These are phyloP conservation scores for Pestalotiopsis sp. DNA, from an alignment of 2,329 filamentous ascomycete species.

Conservation along the genomic window DNA sequence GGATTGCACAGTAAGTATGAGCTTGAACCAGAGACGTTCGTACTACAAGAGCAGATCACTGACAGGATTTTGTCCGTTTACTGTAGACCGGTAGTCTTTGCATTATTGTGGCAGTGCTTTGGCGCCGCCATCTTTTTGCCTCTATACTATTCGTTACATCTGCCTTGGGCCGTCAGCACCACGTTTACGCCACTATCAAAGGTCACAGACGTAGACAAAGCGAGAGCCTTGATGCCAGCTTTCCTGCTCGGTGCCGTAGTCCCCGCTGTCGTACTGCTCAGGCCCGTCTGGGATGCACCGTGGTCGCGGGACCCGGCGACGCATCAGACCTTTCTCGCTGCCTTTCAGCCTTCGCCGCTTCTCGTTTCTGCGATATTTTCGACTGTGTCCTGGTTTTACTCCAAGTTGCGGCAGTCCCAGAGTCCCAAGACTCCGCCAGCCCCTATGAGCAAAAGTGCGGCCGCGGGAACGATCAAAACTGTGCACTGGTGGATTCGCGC, in stretches of 20 bases:
- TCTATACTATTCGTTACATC: constrained; percentile 26
- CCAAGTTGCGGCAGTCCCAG: too few species aligned
- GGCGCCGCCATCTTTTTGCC: constrained; percentile 29
- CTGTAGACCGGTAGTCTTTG: constrained; percentile 25
- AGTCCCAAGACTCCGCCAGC: too few species aligned
- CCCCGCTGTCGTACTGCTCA: constrained; percentile 22
- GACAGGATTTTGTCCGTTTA: too few species aligned
- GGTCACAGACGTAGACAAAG: constrained; percentile 19
- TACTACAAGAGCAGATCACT: neutral
- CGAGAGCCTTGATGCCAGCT: constrained; percentile 23
- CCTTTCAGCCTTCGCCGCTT: constrained; percentile 21
- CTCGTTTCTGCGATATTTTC: neutral
- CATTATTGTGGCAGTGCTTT: constrained; percentile 25
- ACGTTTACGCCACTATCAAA: constrained; percentile 8
- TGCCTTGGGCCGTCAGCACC: constrained; percentile 21
- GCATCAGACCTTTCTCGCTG: constrained; percentile 26
- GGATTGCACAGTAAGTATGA: constrained; percentile 19
- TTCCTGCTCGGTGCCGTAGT: constrained; percentile 27
- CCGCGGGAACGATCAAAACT: neutral
- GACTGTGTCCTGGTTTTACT: neutral
- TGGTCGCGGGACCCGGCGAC: constrained; percentile 17
- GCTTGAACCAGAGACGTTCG: neutral
- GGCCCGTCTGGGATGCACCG: constrained; percentile 26
- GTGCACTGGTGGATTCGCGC: constrained; percentile 18
- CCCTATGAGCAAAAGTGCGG: neutral